Percentiles rank a stretch among this genome's conserved stretches.
Evolutionary conservation across 345 rosid genomes (phyloP).

Genomic region (Dipteronia sinensis): DNA sequence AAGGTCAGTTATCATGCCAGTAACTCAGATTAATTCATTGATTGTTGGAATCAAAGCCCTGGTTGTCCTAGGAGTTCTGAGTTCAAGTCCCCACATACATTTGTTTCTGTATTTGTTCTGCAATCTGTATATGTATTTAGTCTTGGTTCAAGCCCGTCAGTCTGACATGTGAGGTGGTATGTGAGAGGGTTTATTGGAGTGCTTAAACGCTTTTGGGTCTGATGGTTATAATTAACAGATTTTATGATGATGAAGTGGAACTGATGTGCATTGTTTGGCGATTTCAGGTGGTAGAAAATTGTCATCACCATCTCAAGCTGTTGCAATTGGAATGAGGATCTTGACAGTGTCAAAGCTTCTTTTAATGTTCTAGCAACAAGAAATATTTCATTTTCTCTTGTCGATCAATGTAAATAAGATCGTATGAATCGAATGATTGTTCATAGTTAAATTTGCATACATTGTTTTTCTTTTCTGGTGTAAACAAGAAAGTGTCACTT

Average conservation of each 20-base stretch:
- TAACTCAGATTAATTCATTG: background rate
- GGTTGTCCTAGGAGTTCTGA: no score
- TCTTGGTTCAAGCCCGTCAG: no score
- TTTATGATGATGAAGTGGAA: no score
- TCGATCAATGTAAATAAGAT: background rate
- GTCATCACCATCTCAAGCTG: constrained; percentile 17
- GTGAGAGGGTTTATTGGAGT: no score
- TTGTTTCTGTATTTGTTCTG: no score
- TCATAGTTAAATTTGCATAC: constrained; percentile 11
- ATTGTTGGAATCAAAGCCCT: no score
- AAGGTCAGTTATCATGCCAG: constrained; percentile 23
- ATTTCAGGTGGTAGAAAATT: constrained; percentile 23
- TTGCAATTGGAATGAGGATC: constrained; percentile 19
- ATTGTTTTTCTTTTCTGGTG: no score
- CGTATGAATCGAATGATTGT: background rate
- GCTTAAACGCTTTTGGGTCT: no score
- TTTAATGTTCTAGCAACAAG: constrained; percentile 5
- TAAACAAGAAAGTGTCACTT: no score
- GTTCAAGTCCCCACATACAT: no score
- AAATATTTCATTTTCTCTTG: background rate
- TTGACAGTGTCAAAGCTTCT: constrained; percentile 20
- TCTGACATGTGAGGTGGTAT: no score
- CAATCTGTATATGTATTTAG: no score
- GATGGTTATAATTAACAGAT: background rate
- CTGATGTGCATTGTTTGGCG: background rate